phyloP scores from a whole-genome alignment of 164 flowering plant genomes.

The Liriodendron chinense region DNA sequence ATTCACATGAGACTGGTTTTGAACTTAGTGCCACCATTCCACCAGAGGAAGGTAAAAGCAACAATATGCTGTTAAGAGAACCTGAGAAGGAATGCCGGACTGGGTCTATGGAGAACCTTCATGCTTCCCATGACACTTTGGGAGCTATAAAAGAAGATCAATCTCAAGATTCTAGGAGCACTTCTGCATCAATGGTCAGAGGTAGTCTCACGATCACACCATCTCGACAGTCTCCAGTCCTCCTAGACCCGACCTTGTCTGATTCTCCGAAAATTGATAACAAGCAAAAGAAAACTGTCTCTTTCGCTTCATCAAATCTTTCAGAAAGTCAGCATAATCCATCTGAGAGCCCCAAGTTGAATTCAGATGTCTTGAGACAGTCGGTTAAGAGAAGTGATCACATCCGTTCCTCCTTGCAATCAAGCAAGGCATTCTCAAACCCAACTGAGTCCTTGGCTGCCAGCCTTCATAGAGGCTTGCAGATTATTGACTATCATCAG shows the following conservation, averaged over 20 bases:
- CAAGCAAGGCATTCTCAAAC: conserved; percentile 55
- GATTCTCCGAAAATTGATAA: conserved; percentile 87
- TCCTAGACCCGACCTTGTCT: conserved; percentile 68
- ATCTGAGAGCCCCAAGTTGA: conserved; percentile 31
- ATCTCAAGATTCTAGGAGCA: not conserved
- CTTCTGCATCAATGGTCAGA: conserved; percentile 20
- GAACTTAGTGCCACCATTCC: not conserved
- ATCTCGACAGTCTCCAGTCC: conserved; percentile 31
- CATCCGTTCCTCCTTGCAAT: conserved; percentile 53
- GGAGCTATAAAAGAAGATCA: conserved; percentile 1
- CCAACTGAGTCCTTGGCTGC: conserved; percentile 87
- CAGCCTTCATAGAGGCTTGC: conserved; percentile 87
- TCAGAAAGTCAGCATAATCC: conserved; percentile 25
- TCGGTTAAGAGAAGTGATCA: conserved; percentile 46
- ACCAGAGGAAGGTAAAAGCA: conserved; percentile 40
- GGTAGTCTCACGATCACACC: conserved; percentile 48
- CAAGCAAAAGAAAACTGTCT: conserved; percentile 38
- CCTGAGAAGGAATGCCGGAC: conserved; percentile 14
- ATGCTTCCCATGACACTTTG: conserved; percentile 6
- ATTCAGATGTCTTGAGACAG: conserved; percentile 28
- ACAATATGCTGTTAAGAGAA: conserved; percentile 30
- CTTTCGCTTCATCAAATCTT: conserved; percentile 21
- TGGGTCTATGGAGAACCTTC: conserved; percentile 10
- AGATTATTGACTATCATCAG: conserved; percentile 84
- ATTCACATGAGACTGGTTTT: not conserved